Conservation (phyloP, 768 basidiomycete genomes). For the Tylopilus vinaceipallidus region DNA sequence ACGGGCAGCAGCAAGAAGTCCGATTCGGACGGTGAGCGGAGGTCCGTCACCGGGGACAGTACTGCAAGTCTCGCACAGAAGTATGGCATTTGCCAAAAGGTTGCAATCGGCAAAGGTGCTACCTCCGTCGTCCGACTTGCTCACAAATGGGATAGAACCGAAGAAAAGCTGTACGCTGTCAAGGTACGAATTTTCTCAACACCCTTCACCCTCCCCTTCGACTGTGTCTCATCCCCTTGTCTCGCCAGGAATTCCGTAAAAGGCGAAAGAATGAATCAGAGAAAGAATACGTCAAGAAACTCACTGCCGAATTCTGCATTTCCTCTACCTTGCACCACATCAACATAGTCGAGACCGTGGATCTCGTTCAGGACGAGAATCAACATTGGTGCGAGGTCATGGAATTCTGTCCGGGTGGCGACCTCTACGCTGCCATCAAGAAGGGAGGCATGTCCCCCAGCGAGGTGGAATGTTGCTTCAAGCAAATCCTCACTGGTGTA, state of each 20-base stretch:
- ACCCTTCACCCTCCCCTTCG: not conserved
- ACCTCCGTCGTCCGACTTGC: conserved; percentile 95
- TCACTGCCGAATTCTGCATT: conserved; percentile 98
- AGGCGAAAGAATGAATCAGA: conserved; percentile 97
- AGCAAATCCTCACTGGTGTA: conserved; percentile 88
- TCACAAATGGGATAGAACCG: conserved; percentile 96
- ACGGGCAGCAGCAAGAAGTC: conserved; percentile 62
- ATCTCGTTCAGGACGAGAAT: conserved; percentile 96
- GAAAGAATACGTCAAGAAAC: conserved; percentile 99
- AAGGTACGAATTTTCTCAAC: conserved; percentile 58
- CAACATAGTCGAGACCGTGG: conserved; percentile 98
- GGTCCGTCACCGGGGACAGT: conserved; percentile 49
- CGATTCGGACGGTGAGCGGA: conserved; percentile 56
- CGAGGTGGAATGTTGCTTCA: conserved; percentile 97
- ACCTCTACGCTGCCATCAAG: conserved; percentile 98
- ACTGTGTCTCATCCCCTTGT: not conserved
- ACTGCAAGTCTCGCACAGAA: conserved; percentile 72
- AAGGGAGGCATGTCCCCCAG: conserved; percentile 89
- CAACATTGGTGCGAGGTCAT: conserved; percentile 99
- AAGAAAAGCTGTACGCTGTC: conserved; percentile 97
- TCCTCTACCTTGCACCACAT: conserved; percentile 91
- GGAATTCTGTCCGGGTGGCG: conserved; percentile 99
- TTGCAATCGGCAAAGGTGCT: conserved; percentile 97
- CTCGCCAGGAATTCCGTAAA: conserved; percentile 91
- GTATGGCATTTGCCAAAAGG: conserved; percentile 96